Evolutionary conservation across 768 basidiomycete genomes (phyloP).

Genomic region (Phanerochaete carnosa): DNA sequence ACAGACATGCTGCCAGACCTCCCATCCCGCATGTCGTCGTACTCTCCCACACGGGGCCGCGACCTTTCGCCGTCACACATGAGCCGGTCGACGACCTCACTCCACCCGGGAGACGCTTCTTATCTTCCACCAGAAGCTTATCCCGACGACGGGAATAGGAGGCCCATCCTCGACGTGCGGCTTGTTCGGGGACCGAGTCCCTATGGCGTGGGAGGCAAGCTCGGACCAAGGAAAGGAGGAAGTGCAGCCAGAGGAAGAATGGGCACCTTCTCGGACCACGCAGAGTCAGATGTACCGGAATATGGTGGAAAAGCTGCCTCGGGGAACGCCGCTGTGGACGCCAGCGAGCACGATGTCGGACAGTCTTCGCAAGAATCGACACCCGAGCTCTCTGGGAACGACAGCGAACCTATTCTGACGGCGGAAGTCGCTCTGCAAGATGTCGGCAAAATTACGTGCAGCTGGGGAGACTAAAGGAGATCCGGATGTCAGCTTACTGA

Average conservation of each 20-base stretch:
- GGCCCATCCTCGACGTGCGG: constrained; percentile 27
- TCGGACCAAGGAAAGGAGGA: constrained; percentile 11
- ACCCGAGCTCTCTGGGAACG: neutral
- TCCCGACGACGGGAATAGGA: constrained; percentile 13
- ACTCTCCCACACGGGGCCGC: constrained; percentile 19
- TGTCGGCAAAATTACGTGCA: constrained; percentile 30
- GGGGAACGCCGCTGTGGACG: neutral
- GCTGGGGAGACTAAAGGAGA: constrained; percentile 28
- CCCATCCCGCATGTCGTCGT: constrained; percentile 16
- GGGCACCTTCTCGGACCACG: constrained; percentile 15
- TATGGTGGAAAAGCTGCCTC: neutral
- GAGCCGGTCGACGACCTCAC: constrained; percentile 27
- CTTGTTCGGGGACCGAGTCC: constrained; percentile 23
- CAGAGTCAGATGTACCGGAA: constrained; percentile 7
- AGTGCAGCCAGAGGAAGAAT: constrained; percentile 17
- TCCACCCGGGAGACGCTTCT: constrained; percentile 29
- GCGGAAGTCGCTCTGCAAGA: constrained; percentile 25
- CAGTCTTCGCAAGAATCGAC: neutral
- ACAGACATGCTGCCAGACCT: constrained; percentile 8
- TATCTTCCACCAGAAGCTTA: constrained; percentile 27
- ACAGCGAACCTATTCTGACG: constrained; percentile 3
- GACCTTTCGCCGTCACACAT: constrained; percentile 28
- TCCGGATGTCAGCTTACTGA: neutral
- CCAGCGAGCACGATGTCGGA: neutral
- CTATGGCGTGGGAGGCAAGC: constrained; percentile 13